Base-by-base conservation (phyloP, 768 basidiomycete species). In the Mycena belliarum region DNA sequence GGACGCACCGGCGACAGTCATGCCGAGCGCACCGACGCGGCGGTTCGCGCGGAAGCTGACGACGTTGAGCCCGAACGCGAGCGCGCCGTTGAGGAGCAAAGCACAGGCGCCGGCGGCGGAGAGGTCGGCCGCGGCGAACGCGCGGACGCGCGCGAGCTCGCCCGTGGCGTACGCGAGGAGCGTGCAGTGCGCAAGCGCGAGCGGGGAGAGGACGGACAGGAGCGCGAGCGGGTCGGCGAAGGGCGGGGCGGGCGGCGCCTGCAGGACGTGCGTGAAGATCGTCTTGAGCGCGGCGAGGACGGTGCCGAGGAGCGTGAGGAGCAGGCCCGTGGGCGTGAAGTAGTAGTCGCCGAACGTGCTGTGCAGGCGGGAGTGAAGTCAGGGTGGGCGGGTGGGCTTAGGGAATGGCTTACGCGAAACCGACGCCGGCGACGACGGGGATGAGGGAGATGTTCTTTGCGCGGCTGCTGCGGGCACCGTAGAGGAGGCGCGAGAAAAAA, bases 321-420 rank as follows among this genome's bases (percentile, higher is more conserved):
- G 64, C 56, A 98, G 83, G 6, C 97, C 97, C 71, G 84, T 84
- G 2, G 78, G 71, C 1, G 94, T 97, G 72, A 89, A 97, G 66
- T 93, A 89, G 73, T 97, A 98, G 68, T 98, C 95, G 52, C 95
- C 97, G 55, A 93, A 96, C 7, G 95, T 97, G 14, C 93, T 95
- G 65, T 18, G 57, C 18, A 52, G 61, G 52, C 52, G 21, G 37
- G 37, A 32, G 24, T 14, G 25, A 12, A 21, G n/a, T n/a, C 12
- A 32, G 29, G 12, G 29, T 6, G 29, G 7, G 29, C 6, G 6
- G 29, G 29, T 12, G 51, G 44, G 29, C 45, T 9, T 47, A 29
- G 40, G 46, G 63, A 59, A 24, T 20, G 44, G 80, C 85, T 61
- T 72, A 95, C 88, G 97, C 93, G 49, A 99, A 84, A 6, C 86